Evolutionary conservation across 2,329 filamentous ascomycete species (phyloP).

Genomic region (Microsporum audouinii): DNA sequence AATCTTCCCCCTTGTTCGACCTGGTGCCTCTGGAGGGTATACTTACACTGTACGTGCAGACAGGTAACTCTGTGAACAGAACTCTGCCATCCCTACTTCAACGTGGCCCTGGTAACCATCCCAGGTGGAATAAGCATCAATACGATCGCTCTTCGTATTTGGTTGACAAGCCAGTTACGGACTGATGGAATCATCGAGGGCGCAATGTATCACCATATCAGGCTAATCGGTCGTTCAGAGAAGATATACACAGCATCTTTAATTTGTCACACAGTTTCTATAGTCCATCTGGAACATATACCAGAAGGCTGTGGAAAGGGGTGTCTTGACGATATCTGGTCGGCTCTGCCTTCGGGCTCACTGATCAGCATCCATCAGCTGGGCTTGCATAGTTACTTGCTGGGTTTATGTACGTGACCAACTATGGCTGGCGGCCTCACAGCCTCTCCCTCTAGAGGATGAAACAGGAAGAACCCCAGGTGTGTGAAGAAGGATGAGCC

Average conservation of each 20-base stretch:
- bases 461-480: not conserved
- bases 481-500: not conserved
- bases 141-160: not conserved
- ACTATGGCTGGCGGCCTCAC: not conserved
- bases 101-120: not conserved
- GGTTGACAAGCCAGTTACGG: not conserved
- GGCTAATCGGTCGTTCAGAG: not conserved
- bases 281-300: not conserved
- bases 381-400: not conserved
- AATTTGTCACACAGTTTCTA: not conserved
- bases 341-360: not conserved
- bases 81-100: not conserved
- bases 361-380: not conserved
- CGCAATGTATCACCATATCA: not conserved
- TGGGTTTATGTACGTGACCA: not conserved
- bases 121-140: conserved; percentile 2
- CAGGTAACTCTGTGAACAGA: not conserved
- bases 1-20: not conserved
- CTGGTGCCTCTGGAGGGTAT: not conserved
- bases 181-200: too few relatives aligned
- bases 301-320: not conserved
- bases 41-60: not conserved
- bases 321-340: not conserved
- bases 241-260: not conserved
- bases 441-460: conserved; percentile 2